Evolutionary conservation across 176 grass and related monocot genomes (phyloP), one percentile per base, ranked within the genome.

Genomic region (Triticum urartu): DNA sequence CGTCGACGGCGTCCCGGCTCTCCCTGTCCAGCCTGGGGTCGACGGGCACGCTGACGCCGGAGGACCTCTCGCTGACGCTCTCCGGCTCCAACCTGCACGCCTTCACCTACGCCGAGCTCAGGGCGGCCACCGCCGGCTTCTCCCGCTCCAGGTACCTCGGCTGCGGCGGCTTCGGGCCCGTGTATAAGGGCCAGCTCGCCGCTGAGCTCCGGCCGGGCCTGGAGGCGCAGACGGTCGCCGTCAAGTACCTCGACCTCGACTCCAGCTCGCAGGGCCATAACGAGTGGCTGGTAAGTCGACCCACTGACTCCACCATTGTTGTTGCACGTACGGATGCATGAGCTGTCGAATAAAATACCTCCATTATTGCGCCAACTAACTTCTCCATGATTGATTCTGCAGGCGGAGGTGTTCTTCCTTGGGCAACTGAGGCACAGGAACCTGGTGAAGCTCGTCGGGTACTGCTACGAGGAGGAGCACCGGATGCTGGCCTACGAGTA

Each of bases 371-470:
- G 81, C 68, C 72, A 60, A 72, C 43, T 18, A 32, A 73, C 6
- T 10, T 67, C 25, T 30, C 33, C 5, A 75, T 50, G 7, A 62
- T 54, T 9, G 39, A 12, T 72, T 58, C 67, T 48, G 58, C 42
- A 94, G 93, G 83, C 95, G 2, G 95, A 98, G 89, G 95, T 98
- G 30, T 91, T 95, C 68, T 93, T 90, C 84, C 95, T 98, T 15
- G 95, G 91, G 9, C 91, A 98, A 63, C 47, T 98, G 11, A 69
- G 95, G 5, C 91, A 98, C 76, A 15, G 68, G 0, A 85, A 95
- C 50, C 86, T 98, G 14, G 95, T 95, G 17, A 92, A 83, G 21
- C 89, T 98, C 17, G 69, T 98, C 78, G 93, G 93, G 0, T 98
- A 95, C 74, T 95, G 95, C 91, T 95, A 75, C 35, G 93, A 98